A percentile compares a stretch with the other conserved stretches of the same genome.
Conservation (phyloP, 106 monocot genomes). For the Dioscorea alata region DNA sequence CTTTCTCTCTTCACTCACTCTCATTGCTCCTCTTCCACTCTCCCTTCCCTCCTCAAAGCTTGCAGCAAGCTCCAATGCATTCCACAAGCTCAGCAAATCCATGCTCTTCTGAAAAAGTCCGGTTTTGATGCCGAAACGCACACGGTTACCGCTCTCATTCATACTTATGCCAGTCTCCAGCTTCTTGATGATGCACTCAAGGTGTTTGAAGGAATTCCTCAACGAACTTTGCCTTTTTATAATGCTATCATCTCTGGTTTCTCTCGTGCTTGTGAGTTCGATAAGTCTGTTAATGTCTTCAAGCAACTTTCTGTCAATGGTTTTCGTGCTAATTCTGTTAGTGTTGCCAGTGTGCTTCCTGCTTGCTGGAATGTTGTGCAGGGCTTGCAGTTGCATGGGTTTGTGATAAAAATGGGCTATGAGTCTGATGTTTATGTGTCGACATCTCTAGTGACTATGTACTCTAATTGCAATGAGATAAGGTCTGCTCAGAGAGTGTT, state of each 20-base stretch:
- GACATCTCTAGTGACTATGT: constrained; percentile 35
- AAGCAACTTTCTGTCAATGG: constrained; percentile 11
- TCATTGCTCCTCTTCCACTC: constrained; percentile 24
- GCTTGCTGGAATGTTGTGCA: constrained; percentile 14
- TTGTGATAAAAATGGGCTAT: constrained; percentile 19
- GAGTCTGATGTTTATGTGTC: constrained; percentile 21
- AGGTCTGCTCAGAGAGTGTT: constrained; percentile 22
- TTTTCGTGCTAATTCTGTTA: constrained; percentile 24
- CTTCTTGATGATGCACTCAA: constrained; percentile 14
- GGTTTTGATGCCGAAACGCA: constrained; percentile 16
- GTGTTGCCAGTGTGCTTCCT: constrained; percentile 24
- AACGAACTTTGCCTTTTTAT: constrained; percentile 22
- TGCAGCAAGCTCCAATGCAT: constrained; percentile 21
- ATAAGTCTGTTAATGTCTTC: constrained; percentile 8
- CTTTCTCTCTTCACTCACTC: constrained; percentile 12
- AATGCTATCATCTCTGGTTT: constrained; percentile 24
- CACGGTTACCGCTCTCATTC: constrained; percentile 26
- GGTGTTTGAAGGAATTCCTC: constrained; percentile 28
- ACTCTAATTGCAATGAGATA: constrained; percentile 14
- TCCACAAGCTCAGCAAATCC: constrained; percentile 22
- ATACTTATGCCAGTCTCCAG: constrained; percentile 25
- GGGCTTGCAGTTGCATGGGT: constrained; percentile 29
- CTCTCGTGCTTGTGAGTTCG: constrained; percentile 11
- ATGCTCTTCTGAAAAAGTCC: constrained; percentile 21
- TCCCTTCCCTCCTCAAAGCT: constrained; percentile 31